Conservation (phyloP, 2,329 filamentous ascomycete genomes). For the Volutella citrinella region DNA sequence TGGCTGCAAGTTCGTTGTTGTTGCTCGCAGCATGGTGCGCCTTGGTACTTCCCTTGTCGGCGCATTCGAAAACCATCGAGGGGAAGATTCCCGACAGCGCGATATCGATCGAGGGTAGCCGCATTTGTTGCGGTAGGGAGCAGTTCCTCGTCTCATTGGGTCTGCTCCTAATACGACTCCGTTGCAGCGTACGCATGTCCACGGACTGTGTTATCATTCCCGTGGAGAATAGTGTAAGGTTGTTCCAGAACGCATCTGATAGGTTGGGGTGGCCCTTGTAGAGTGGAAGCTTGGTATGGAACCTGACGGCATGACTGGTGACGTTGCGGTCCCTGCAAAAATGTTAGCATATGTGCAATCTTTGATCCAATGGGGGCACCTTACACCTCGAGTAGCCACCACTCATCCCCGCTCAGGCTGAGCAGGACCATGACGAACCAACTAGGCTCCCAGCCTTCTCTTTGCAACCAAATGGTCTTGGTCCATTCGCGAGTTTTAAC, state of each 20-base stretch:
- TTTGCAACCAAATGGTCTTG: slow-evolving; percentile 66
- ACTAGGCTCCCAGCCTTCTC: slow-evolving; percentile 64
- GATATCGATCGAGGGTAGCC: slow-evolving; percentile 47
- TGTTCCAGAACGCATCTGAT: slow-evolving; percentile 49
- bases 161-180: slow-evolving; percentile 40
- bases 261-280: slow-evolving; percentile 42
- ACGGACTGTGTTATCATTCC: slow-evolving; percentile 50
- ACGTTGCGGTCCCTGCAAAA: slow-evolving; percentile 24
- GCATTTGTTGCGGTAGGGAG: slow-evolving; percentile 41
- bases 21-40: slow-evolving; percentile 6
- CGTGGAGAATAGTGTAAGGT: slow-evolving; percentile 48
- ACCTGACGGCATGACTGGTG: slow-evolving; percentile 22
- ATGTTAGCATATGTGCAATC: slow-evolving; percentile 15
- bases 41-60: slow-evolving; percentile 14
- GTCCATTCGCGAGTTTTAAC: slow-evolving; percentile 63
- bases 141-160: slow-evolving; percentile 33
- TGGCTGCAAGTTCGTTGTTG: slow-evolving; percentile 18
- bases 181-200: slow-evolving; percentile 47
- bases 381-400: slow-evolving; percentile 71
- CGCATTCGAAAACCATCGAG: slow-evolving; percentile 27
- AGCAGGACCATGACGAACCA: slow-evolving; percentile 74
- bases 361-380: slow-evolving; percentile 17
- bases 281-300: slow-evolving; percentile 41
- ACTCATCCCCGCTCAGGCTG: slow-evolving; percentile 70
- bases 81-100: slow-evolving; percentile 46